Evolutionary conservation across 768 basidiomycete species (phyloP).

Genomic region (Hericium rajendrae): DNA sequence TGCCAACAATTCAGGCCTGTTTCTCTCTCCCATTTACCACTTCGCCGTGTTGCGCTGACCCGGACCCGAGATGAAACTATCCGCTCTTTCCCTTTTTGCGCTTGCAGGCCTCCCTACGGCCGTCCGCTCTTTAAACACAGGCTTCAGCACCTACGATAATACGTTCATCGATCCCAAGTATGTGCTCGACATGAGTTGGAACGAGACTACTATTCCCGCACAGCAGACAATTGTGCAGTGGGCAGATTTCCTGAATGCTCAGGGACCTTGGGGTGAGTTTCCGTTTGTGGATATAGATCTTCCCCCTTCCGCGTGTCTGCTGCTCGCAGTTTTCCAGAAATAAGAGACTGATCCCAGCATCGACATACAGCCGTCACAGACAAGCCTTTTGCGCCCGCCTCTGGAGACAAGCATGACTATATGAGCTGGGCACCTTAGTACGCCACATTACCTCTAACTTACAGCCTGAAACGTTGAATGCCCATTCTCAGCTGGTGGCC

Average conservation of each 20-base stretch:
- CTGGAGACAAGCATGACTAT: conserved; percentile 10
- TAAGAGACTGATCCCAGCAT: too few relatives aligned
- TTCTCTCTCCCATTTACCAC: too few relatives aligned
- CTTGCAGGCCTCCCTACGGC: background rate
- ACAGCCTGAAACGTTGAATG: background rate
- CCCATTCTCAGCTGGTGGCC: conserved; percentile 16
- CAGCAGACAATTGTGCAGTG: conserved; percentile 11
- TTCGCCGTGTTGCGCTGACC: background rate
- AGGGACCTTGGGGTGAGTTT: conserved; percentile 13
- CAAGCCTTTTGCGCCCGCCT: conserved; percentile 3
- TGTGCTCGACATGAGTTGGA: conserved; percentile 4
- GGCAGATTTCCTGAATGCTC: conserved; percentile 9
- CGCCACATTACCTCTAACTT: background rate
- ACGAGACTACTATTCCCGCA: conserved; percentile 3
- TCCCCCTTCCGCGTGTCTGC: background rate
- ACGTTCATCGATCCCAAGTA: conserved; percentile 10
- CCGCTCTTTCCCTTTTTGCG: background rate
- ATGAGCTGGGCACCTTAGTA: conserved; percentile 13
- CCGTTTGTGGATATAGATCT: too few relatives aligned
- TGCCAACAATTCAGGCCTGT: too few relatives aligned
- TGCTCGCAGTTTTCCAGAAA: too few relatives aligned
- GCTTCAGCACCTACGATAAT: conserved; percentile 7
- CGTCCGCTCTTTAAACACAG: background rate
- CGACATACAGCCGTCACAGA: conserved; percentile 8
- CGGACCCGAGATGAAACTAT: background rate